Percentiles rank a stretch among this genome's conserved stretches.
Evolutionary conservation across 2,329 filamentous ascomycete genomes (phyloP).

Genomic region (Colletotrichum zoysiae): DNA sequence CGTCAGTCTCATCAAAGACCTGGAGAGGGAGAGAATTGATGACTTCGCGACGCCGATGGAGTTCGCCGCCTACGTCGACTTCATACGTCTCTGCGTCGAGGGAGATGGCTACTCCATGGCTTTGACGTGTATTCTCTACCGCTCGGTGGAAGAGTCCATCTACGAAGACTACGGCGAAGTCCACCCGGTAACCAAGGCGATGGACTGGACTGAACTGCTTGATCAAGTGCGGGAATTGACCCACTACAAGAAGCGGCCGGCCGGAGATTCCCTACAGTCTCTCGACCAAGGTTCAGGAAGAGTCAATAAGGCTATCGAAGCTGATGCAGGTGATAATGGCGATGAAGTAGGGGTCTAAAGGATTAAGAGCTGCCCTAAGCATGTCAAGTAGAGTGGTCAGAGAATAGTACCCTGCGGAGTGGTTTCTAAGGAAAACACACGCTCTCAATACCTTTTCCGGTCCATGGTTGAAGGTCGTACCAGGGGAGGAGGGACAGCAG

Average conservation of each 20-base stretch:
- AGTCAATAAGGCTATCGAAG: too few species aligned
- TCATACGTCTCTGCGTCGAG: background rate
- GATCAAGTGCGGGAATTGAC: background rate
- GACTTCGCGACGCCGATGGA: background rate
- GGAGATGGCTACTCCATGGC: background rate
- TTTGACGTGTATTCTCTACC: background rate
- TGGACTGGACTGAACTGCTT: background rate
- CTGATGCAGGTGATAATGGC: too few species aligned
- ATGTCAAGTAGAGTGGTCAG: background rate
- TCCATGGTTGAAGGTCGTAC: too few species aligned
- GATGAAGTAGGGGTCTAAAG: too few species aligned
- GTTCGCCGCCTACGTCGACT: background rate
- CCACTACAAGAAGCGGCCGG: background rate
- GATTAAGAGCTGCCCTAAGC: background rate
- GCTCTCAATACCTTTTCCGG: too few species aligned
- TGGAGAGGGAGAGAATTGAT: background rate
- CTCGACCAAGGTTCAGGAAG: background rate
- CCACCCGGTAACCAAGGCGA: too few species aligned
- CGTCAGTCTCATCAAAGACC: background rate
- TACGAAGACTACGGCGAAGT: rapidly evolving
- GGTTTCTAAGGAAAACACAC: too few species aligned
- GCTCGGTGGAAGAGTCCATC: too few species aligned
- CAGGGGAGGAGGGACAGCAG: too few species aligned
- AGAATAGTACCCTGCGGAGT: too few species aligned
- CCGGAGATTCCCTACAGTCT: rapidly evolving